phyloP scores from a whole-genome alignment of 306 rosid species.

The Potentilla sterilis region DNA sequence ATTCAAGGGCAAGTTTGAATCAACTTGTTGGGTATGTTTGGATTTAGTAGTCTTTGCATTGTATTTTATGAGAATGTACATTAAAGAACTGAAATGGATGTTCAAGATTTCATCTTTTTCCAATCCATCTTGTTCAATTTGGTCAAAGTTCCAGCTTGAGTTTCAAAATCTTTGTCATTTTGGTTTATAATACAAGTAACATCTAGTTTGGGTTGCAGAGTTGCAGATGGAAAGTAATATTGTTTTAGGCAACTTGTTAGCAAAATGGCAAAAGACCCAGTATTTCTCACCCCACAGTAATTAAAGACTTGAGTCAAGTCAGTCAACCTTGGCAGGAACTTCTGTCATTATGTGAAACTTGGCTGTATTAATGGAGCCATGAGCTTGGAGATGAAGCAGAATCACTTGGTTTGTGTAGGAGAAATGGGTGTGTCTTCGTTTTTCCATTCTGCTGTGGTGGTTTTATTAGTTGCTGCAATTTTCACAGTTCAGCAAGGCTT shows the following conservation, averaged over 20 bases:
- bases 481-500: background rate
- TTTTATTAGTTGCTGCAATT: background rate
- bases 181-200: background rate
- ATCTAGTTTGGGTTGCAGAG: background rate
- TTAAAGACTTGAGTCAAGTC: too few relatives aligned
- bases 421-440: slow-evolving; percentile 10
- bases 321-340: background rate
- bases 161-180: background rate
- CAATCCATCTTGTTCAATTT: background rate
- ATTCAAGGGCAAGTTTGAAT: background rate
- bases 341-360: background rate
- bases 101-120: background rate
- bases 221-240: background rate
- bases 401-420: slow-evolving; percentile 1
- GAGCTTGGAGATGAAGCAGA: background rate
- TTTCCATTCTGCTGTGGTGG: background rate
- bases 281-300: background rate
- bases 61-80: background rate
- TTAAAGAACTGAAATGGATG: background rate
- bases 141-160: background rate
- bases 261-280: background rate
- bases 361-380: slow-evolving; percentile 10
- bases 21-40: slow-evolving; percentile 1
- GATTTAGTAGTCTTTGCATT: background rate
- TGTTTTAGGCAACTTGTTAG: background rate